Evolutionary conservation across 2,329 filamentous ascomycete genomes (phyloP).

Genomic region (Exutisphaerella laricina): DNA sequence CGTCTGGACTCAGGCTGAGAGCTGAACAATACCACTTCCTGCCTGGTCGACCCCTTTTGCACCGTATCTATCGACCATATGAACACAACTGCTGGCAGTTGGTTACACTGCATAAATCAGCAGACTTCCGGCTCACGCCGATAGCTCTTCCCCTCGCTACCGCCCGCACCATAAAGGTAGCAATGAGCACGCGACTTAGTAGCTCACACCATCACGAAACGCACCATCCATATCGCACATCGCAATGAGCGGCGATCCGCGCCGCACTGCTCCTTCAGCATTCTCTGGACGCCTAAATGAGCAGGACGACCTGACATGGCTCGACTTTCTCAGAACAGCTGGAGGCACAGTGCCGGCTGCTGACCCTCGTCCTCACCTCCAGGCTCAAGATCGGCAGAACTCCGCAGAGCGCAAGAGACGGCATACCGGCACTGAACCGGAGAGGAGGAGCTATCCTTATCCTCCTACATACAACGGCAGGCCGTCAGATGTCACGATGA

Average conservation of each 20-base stretch:
- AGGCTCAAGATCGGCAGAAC: constrained; percentile 9
- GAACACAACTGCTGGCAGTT: not conserved
- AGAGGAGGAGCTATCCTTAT: constrained; percentile 23
- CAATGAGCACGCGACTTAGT: too few species aligned
- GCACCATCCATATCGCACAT: not conserved
- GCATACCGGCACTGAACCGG: constrained; percentile 24
- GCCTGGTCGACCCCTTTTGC: too few species aligned
- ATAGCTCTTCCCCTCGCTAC: not conserved
- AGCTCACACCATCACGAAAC: constrained; percentile 4
- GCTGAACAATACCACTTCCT: too few species aligned
- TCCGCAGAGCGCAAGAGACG: constrained; percentile 28
- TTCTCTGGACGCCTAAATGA: constrained; percentile 8
- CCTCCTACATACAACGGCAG: constrained; percentile 1
- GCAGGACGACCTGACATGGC: constrained; percentile 20
- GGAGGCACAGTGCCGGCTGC: constrained; percentile 14
- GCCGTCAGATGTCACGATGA: constrained; percentile 3
- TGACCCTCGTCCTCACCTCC: constrained; percentile 5
- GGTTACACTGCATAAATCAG: not conserved
- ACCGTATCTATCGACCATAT: too few species aligned
- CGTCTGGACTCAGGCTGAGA: too few species aligned
- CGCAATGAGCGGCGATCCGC: not conserved
- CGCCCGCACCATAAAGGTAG: not conserved
- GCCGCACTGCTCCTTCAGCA: not conserved
- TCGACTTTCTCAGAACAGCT: constrained; percentile 24
- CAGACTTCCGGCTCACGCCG: not conserved